phyloP scores from a whole-genome alignment of 2,329 filamentous ascomycete species.

The Sphaceloma murrayae region DNA sequence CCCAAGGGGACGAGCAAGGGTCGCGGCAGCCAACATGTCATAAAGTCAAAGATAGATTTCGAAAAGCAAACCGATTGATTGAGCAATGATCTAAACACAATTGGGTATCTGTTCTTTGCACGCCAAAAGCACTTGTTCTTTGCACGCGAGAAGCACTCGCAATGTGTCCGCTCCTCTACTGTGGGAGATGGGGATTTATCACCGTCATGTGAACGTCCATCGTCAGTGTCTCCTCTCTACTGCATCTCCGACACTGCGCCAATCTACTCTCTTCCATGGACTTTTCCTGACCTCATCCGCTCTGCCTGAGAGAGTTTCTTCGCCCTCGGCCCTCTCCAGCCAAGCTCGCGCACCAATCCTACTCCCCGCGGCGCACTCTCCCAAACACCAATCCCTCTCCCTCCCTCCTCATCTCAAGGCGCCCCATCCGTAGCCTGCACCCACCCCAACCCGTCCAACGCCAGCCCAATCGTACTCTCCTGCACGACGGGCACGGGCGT shows the following conservation, averaged over 20 bases:
- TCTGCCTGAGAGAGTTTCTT: too few species aligned
- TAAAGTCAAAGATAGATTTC: conserved; percentile 1
- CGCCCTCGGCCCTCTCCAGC: too few species aligned
- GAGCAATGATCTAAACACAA: background rate
- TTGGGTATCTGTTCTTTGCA: background rate
- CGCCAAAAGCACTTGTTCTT: too few species aligned
- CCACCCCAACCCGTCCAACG: conserved; percentile 1
- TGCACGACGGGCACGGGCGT: background rate
- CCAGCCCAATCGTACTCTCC: background rate
- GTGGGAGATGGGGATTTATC: too few species aligned
- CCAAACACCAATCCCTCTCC: too few species aligned
- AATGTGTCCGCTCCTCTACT: too few species aligned
- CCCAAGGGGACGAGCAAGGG: background rate
- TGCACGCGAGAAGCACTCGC: too few species aligned
- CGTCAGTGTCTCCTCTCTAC: background rate
- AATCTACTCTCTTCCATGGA: too few species aligned
- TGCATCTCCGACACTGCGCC: too few species aligned
- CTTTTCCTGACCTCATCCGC: too few species aligned
- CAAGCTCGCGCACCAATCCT: too few species aligned
- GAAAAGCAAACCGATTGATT: background rate
- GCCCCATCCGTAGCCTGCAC: background rate
- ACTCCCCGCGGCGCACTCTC: too few species aligned
- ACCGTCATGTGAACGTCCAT: background rate
- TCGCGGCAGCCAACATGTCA: background rate
- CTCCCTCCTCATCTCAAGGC: background rate